Conservation (phyloP, 2,329 filamentous ascomycete genomes). For the Teratosphaeria nubilosa region DNA sequence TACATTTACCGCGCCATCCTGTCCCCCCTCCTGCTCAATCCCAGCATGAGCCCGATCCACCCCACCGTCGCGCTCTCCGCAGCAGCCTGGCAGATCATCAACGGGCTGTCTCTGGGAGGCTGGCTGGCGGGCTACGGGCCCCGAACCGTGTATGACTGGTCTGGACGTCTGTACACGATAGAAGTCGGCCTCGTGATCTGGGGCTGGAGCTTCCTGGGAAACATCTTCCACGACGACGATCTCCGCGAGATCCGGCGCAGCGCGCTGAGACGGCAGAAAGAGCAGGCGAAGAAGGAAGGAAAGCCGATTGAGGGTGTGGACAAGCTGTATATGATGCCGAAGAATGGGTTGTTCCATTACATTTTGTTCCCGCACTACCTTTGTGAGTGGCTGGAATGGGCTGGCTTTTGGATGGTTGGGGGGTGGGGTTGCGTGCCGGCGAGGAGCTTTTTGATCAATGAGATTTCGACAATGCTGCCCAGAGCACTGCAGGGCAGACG, state of each 20-base stretch:
- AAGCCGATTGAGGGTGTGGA: constrained; percentile 46
- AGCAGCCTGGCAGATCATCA: constrained; percentile 65
- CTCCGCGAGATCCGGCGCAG: constrained; percentile 74
- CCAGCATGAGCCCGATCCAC: constrained; percentile 88
- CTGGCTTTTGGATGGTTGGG: constrained; percentile 71
- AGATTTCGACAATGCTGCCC: constrained; percentile 81
- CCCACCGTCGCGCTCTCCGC: constrained; percentile 55
- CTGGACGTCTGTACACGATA: constrained; percentile 35
- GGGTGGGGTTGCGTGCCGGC: constrained; percentile 61
- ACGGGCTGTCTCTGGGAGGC: constrained; percentile 65
- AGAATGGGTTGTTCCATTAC: constrained; percentile 70
- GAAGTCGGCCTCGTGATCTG: constrained; percentile 63
- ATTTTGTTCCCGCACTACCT: constrained; percentile 89
- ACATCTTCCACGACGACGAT: constrained; percentile 84
- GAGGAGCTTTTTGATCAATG: constrained; percentile 72
- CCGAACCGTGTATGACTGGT: constrained; percentile 47
- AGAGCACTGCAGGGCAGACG: constrained; percentile 67
- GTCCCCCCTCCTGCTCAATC: constrained; percentile 67
- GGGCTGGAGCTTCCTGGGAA: constrained; percentile 63
- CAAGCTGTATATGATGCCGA: constrained; percentile 80
- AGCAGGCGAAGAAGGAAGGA: constrained; percentile 32
- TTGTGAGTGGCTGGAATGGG: constrained; percentile 96
- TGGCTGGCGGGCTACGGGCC: constrained; percentile 78
- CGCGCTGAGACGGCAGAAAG: constrained; percentile 51
- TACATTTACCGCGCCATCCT: constrained; percentile 84